Percentiles rank a stretch among this genome's conserved stretches.
Conservation (phyloP, 768 basidiomycete species). For the Clavaria fumosa region DNA sequence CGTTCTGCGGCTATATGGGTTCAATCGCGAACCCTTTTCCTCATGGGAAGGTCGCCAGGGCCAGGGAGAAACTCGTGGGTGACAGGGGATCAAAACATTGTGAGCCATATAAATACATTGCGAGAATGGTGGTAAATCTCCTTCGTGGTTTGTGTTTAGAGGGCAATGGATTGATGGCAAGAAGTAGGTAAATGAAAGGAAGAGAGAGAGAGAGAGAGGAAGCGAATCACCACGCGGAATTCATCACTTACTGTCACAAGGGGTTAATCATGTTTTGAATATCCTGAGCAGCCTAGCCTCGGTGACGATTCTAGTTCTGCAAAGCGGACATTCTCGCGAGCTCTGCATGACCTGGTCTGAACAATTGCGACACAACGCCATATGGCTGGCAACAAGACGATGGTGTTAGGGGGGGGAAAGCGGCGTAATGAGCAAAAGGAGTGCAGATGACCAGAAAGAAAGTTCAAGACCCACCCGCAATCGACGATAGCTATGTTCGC, state of each 20-base stretch:
- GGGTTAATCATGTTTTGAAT: slow-evolving; percentile 39
- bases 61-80: too few species aligned
- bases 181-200: background rate
- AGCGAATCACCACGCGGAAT: too few species aligned
- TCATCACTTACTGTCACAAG: too few species aligned
- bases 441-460: too few species aligned
- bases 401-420: background rate
- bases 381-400: slow-evolving; percentile 34
- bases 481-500: slow-evolving; percentile 89
- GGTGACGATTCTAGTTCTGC: slow-evolving; percentile 77
- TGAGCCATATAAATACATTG: too few species aligned
- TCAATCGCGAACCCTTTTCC: too few species aligned
- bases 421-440: too few species aligned
- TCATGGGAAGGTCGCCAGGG: too few species aligned
- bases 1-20: too few species aligned
- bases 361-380: slow-evolving; percentile 64
- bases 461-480: slow-evolving; percentile 47
- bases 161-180: background rate
- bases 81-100: too few species aligned
- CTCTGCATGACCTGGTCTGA: slow-evolving; percentile 68
- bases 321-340: slow-evolving; percentile 80
- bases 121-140: too few species aligned
- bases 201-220: background rate
- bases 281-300: slow-evolving; percentile 70
- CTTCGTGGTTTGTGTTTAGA: background rate